phyloP scores from a whole-genome alignment of 1,139 yeast species.

The Suhomyces anneliseae region DNA sequence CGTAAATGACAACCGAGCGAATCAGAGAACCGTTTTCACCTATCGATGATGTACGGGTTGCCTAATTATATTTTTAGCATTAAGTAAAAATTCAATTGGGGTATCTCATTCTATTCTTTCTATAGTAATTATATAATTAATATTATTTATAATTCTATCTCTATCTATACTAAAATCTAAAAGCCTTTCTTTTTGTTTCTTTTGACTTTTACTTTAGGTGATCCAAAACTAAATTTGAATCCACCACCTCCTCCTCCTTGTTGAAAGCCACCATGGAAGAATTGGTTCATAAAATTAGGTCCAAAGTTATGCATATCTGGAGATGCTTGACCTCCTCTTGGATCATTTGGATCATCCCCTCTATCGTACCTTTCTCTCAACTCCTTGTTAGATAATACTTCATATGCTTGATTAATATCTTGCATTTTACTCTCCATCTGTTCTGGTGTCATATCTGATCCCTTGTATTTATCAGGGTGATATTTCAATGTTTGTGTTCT shows the following conservation, averaged over 20 bases:
- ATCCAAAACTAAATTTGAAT: constrained; percentile 6
- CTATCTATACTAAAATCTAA: neutral
- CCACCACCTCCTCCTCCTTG: constrained; percentile 6
- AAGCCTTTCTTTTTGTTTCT: constrained; percentile 1
- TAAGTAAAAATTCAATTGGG: too few relatives aligned
- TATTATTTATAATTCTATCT: neutral
- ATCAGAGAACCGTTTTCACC: too few relatives aligned
- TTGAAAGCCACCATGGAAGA: constrained; percentile 10
- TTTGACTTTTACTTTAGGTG: constrained; percentile 3
- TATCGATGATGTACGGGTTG: too few relatives aligned
- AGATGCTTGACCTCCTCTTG: constrained; percentile 12
- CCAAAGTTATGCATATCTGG: constrained; percentile 11
- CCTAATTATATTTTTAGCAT: too few relatives aligned
- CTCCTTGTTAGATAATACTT: constrained; percentile 69
- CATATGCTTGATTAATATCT: constrained; percentile 91
- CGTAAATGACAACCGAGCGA: neutral
- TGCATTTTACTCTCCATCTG: constrained; percentile 85
- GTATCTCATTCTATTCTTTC: neutral
- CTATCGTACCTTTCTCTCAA: constrained; percentile 64
- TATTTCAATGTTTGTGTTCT: constrained; percentile 73
- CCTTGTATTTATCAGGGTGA: constrained; percentile 89
- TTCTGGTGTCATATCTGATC: constrained; percentile 63
- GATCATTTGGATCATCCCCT: constrained; percentile 59
- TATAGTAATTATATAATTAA: neutral
- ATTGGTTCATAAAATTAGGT: constrained; percentile 9